A percentile compares a stretch with the other conserved stretches of the same genome.
These are phyloP conservation scores for Chalciporus sphaerocephalus DNA, from an alignment of 768 basidiomycete genomes.

Conservation along the genomic window DNA sequence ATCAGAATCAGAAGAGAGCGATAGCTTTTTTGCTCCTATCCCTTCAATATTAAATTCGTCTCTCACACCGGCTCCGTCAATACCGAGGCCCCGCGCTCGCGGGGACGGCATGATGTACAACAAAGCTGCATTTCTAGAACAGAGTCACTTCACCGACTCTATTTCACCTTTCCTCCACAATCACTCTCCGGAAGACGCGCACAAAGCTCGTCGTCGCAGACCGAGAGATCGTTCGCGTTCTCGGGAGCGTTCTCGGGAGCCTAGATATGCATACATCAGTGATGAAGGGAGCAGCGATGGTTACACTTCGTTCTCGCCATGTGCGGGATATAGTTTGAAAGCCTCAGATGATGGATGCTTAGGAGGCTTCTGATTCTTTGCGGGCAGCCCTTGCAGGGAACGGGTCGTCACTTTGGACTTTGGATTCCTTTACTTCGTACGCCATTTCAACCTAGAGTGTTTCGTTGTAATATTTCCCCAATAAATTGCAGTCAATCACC, in stretches of 20 bases:
- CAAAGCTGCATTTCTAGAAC: background rate
- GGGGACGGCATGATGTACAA: slow-evolving; percentile 7
- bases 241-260: slow-evolving; percentile 8
- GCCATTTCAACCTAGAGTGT: slow-evolving; percentile 2
- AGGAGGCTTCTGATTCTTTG: slow-evolving; percentile 12
- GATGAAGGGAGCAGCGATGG: slow-evolving; percentile 10
- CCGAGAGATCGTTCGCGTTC: slow-evolving; percentile 12
- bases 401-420: background rate
- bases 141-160: slow-evolving; percentile 2
- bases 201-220: slow-evolving; percentile 12
- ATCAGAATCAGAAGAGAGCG: slow-evolving; percentile 62
- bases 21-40: slow-evolving; percentile 40
- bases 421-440: background rate
- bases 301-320: slow-evolving; percentile 4
- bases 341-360: slow-evolving; percentile 13
- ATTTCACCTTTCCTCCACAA: slow-evolving; percentile 7
- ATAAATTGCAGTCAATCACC: background rate
- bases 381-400: background rate
- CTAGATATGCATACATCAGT: slow-evolving; percentile 2
- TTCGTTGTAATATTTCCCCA: slow-evolving; percentile 3
- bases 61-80: slow-evolving; percentile 7
- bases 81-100: slow-evolving; percentile 13
- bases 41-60: slow-evolving; percentile 18
- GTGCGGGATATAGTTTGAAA: slow-evolving; percentile 1
- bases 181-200: slow-evolving; percentile 3